A percentile compares a stretch with the other conserved stretches of the same genome.
Evolutionary conservation across 495 filamentous ascomycete species (phyloP).

Genomic region (Evansstolkia leycettana): DNA sequence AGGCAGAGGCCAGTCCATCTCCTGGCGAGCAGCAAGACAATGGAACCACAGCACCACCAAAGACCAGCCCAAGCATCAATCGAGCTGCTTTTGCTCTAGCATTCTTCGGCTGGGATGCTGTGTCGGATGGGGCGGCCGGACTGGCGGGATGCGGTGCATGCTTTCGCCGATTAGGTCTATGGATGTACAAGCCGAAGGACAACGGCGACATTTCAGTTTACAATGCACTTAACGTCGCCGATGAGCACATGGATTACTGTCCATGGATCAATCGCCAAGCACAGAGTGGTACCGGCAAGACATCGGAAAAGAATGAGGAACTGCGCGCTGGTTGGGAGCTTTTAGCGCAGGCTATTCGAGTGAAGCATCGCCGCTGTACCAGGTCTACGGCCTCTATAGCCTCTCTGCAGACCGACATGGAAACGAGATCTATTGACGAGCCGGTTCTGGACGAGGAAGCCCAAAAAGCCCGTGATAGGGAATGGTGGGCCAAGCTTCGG

Average conservation of each 20-base stretch:
- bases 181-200: conserved; percentile 68
- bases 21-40: not conserved
- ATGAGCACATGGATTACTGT: conserved; percentile 70
- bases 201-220: conserved; percentile 46
- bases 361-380: conserved; percentile 25
- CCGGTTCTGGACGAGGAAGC: conserved; percentile 14
- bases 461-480: conserved; percentile 31
- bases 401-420: conserved; percentile 12
- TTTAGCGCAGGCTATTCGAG: conserved; percentile 25
- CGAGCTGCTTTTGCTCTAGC: conserved; percentile 61
- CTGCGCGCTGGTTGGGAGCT: conserved; percentile 35
- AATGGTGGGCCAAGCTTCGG: conserved; percentile 40
- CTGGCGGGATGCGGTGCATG: conserved; percentile 72
- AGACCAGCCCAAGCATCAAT: conserved; percentile 30
- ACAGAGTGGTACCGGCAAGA: conserved; percentile 37
- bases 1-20: conserved; percentile 6
- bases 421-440: conserved; percentile 11
- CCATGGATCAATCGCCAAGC: conserved; percentile 57
- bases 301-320: conserved; percentile 19
- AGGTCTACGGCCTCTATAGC: conserved; percentile 16
- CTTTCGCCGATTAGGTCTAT: conserved; percentile 79
- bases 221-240: conserved; percentile 47
- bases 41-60: conserved; percentile 2
- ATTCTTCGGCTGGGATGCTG: conserved; percentile 75
- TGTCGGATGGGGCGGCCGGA: conserved; percentile 50